Conservation (phyloP, 192 early-diverging fungal species). For the Diversispora epigaea region DNA sequence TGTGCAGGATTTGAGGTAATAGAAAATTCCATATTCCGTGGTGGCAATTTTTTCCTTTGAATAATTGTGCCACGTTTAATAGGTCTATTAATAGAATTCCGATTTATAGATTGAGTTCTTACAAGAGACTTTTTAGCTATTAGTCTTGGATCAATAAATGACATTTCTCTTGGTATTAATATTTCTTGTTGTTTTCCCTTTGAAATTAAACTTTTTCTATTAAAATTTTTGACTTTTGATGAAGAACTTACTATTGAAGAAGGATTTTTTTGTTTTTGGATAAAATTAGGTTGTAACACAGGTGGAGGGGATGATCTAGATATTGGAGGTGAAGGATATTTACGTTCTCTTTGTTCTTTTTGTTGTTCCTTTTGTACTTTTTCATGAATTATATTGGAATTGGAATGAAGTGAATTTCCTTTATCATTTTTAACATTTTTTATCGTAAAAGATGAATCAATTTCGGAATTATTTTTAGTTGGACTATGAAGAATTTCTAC, state of each 20-base stretch:
- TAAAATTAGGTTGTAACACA: background rate
- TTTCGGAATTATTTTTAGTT: background rate
- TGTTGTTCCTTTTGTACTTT: too few species aligned
- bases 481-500: conserved; percentile 16
- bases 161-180: background rate
- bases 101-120: conserved; percentile 3
- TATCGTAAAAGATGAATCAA: too few species aligned
- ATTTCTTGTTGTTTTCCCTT: conserved; percentile 2
- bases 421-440: too few species aligned
- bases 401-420: too few species aligned
- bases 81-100: background rate
- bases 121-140: background rate
- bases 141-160: conserved; percentile 14
- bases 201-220: conserved; percentile 16
- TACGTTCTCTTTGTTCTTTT: too few species aligned
- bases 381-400: too few species aligned
- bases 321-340: too few species aligned
- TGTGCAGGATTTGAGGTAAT: conserved; percentile 25
- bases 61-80: background rate
- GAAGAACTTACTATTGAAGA: background rate
- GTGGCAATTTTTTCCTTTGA: background rate
- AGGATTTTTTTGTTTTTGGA: conserved; percentile 5
- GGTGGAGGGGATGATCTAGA: too few species aligned
- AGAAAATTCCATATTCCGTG: conserved; percentile 10
- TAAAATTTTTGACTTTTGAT: background rate